Percentiles rank a stretch among this genome's conserved stretches.
phyloP scores from a whole-genome alignment of 139 green algal genomes.

The Raphidocelis subcapitata region DNA sequence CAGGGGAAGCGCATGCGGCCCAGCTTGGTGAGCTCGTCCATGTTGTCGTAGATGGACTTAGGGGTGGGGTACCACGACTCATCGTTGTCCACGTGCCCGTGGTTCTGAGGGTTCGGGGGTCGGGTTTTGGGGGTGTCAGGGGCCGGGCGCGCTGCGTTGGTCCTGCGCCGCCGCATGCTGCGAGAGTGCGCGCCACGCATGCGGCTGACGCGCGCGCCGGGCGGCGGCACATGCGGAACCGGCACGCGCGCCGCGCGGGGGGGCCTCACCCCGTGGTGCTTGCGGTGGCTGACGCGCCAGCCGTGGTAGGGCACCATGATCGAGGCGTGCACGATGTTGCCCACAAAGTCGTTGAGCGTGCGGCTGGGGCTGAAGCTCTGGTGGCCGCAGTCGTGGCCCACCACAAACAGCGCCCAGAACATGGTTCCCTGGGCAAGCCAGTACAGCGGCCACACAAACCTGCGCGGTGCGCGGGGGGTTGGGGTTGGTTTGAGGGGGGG shows the following conservation, averaged over 20 bases:
- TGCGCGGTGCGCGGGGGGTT: conserved; percentile 13
- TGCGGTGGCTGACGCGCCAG: conserved; percentile 33
- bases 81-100: conserved; percentile 96
- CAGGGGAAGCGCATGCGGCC: conserved; percentile 79
- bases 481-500: too few relatives aligned
- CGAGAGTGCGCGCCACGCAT: too few relatives aligned
- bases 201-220: too few relatives aligned
- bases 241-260: too few relatives aligned
- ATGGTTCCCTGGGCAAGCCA: conserved; percentile 96
- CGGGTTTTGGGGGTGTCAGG: conserved; percentile 73
- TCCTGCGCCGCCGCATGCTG: too few relatives aligned
- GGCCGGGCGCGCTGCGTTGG: too few relatives aligned
- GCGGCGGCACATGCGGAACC: too few relatives aligned
- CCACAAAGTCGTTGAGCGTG: conserved; percentile 88
- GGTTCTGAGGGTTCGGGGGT: conserved; percentile 53
- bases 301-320: conserved; percentile 92
- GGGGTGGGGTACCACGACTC: conserved; percentile 90
- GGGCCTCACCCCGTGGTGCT: conserved; percentile 17
- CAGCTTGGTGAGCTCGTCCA: conserved; percentile 48
- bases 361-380: conserved; percentile 92
- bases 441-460: conserved; percentile 90
- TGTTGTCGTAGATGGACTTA: conserved; percentile 56
- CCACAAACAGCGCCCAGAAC: conserved; percentile 98
- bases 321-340: conserved; percentile 86
- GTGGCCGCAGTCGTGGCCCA: conserved; percentile 96